These are phyloP conservation scores for Pholiota molesta DNA, from an alignment of 768 basidiomycete species.

Conservation along the genomic window DNA sequence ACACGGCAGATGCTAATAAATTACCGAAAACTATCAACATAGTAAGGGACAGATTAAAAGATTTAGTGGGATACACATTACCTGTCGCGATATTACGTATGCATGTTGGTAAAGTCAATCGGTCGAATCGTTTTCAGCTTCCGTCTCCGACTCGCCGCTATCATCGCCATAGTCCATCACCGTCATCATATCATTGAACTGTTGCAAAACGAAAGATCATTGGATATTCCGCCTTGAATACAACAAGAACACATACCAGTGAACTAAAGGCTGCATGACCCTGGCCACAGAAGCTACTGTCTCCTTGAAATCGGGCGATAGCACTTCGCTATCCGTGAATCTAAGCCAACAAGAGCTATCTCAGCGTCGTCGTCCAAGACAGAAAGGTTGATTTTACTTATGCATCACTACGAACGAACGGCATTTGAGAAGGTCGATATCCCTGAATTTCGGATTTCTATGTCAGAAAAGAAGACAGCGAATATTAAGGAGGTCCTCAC, in stretches of 20 bases:
- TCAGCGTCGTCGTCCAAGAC: background rate
- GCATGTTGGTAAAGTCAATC: background rate
- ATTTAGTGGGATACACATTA: no score
- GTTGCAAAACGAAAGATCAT: conserved; percentile 5
- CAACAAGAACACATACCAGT: conserved; percentile 52
- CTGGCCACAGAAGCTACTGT: conserved; percentile 54
- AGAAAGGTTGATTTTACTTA: conserved; percentile 41
- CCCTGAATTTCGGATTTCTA: conserved; percentile 42
- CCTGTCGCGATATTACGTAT: no score
- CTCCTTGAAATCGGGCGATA: conserved; percentile 66
- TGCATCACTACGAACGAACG: conserved; percentile 74
- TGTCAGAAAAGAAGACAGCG: background rate
- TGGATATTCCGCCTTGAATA: background rate
- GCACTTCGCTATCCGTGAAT: conserved; percentile 76
- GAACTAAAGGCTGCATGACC: conserved; percentile 76
- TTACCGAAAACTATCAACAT: no score
- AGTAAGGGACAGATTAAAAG: no score
- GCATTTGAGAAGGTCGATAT: conserved; percentile 91
- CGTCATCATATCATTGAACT: conserved; percentile 79
- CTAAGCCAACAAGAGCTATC: conserved; percentile 33
- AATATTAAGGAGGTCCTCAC: conserved; percentile 38
- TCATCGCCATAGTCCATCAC: conserved; percentile 37
- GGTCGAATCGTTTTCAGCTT: conserved; percentile 19
- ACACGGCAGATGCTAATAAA: no score
- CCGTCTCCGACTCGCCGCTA: conserved; percentile 24